phyloP scores from a whole-genome alignment of 2,329 filamentous ascomycete genomes.

The Dryadomyces quercus-mongolicae region DNA sequence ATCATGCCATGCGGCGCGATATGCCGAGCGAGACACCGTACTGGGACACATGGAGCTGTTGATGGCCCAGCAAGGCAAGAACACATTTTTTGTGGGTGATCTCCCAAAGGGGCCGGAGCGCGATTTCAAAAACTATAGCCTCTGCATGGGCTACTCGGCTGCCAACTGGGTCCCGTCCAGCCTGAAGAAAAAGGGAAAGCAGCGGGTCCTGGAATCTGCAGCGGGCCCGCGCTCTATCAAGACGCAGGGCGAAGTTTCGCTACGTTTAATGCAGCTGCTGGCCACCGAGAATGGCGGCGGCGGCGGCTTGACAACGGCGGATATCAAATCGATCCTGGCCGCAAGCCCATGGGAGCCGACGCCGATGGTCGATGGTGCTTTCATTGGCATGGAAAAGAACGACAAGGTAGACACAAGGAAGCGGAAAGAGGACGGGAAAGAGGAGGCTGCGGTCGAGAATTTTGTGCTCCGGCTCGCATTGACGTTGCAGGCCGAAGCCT shows the following conservation, averaged over 20 bases:
- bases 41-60: conserved; percentile 29
- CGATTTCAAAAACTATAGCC: conserved; percentile 23
- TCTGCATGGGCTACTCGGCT: conserved; percentile 25
- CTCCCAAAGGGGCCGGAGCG: conserved; percentile 19
- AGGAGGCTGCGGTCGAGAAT: too few species aligned
- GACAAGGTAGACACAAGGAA: background rate
- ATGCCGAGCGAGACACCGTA: conserved; percentile 11
- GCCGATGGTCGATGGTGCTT: background rate
- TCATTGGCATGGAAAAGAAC: background rate
- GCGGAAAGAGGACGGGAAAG: too few species aligned
- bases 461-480: conserved; percentile 14
- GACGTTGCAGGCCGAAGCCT: conserved; percentile 23
- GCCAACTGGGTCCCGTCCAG: conserved; percentile 15
- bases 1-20: conserved; percentile 24
- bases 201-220: too few species aligned
- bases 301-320: background rate
- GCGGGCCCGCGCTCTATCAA: background rate
- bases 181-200: too few species aligned
- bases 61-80: conserved; percentile 15
- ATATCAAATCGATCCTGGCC: background rate
- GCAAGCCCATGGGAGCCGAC: background rate
- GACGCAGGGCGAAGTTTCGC: background rate
- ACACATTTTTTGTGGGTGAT: conserved; percentile 24
- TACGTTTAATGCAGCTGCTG: background rate
- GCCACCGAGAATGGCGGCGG: background rate